Base-by-base conservation (phyloP, 2,329 filamentous ascomycete genomes). In the Clathrospora elynae region DNA sequence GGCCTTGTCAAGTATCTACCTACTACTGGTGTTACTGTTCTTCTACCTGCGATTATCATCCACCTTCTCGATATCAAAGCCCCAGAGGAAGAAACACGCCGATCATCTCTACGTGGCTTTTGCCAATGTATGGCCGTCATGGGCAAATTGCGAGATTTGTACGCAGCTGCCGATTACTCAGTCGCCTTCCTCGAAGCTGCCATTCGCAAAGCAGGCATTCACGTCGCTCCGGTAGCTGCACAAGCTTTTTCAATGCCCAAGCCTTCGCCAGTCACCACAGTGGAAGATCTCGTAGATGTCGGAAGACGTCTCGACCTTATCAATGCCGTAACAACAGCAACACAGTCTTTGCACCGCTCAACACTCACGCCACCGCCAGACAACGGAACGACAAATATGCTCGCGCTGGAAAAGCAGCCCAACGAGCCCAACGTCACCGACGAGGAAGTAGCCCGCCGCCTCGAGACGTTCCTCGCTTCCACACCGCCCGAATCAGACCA, bases 141-240 rank as follows among this genome's bases (percentile, higher is more conserved):
- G 77, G 85, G 90, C 66, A 86, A 86, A 51, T 78, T 97, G 12
- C 84, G 90, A 24, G 90, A 96, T 62, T 88, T 90, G 19, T 96
- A 97, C 62, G 85, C 90, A 0, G 90, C 91, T 0, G 92, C 92
- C n/a, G 91, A 96, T 69, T 96, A 93, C 61, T 90, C 90, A n/a
- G 92, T 88, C 1, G 88, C 88, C 2, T 96, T 96, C 74, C 78
- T 96, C n/a, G 89, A 95, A 66, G 90, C 90, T 1, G 90, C 90
- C 1, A 87, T 96, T 51, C 85, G 88, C 50, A 95, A 95, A 73
- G 89, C 89, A 6, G 84, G 88, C 42, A 90, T 93, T 50, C 84
- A 88, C 42, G 76, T 90, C 25, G 80, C 79, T 2, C 72, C 78
- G 45, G 46, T 67, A 57, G 20, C 61, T 2, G 29, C 51, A 12